Evolutionary conservation across 768 basidiomycete species (phyloP).

Genomic region (Pulveroboletus sp.): DNA sequence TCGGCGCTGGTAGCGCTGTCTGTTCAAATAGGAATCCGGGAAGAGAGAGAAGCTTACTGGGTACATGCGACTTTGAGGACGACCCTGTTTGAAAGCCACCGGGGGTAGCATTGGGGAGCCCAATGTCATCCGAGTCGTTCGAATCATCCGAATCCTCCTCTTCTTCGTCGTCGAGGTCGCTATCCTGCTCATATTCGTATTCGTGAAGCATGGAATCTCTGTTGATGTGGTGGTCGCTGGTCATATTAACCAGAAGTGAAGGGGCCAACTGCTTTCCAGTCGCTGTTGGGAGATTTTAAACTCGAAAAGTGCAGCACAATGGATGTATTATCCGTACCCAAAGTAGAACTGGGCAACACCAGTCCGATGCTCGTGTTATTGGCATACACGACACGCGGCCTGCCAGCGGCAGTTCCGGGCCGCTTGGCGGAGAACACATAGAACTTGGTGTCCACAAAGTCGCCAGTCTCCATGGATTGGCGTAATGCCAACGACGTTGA

Average conservation of each 20-base stretch:
- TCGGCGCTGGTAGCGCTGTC: background rate
- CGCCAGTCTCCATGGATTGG: conserved; percentile 23
- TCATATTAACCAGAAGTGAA: conserved; percentile 20
- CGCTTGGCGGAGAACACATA: conserved; percentile 23
- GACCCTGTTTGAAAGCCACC: background rate
- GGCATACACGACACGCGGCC: conserved; percentile 24
- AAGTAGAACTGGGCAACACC: conserved; percentile 13
- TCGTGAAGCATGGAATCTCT: conserved; percentile 21
- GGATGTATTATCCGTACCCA: background rate
- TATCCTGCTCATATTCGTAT: conserved; percentile 27
- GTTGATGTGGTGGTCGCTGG: conserved; percentile 17
- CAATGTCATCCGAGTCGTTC: background rate
- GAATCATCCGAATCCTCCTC: background rate
- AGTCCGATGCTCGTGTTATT: conserved; percentile 16
- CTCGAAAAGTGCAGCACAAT: background rate
- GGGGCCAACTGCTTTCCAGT: conserved; percentile 3
- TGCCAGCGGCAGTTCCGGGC: conserved; percentile 9
- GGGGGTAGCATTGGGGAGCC: background rate
- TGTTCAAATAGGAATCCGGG: background rate
- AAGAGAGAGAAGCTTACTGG: conserved; percentile 5
- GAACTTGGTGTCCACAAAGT: conserved; percentile 28
- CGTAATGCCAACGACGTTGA: conserved; percentile 17
- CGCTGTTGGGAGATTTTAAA: conserved; percentile 5
- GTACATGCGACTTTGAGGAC: conserved; percentile 1
- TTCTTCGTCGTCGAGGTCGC: conserved; percentile 28